These are phyloP conservation scores for Cordia subcordata DNA, from an alignment of 257 asterid species.

Conservation along the genomic window DNA sequence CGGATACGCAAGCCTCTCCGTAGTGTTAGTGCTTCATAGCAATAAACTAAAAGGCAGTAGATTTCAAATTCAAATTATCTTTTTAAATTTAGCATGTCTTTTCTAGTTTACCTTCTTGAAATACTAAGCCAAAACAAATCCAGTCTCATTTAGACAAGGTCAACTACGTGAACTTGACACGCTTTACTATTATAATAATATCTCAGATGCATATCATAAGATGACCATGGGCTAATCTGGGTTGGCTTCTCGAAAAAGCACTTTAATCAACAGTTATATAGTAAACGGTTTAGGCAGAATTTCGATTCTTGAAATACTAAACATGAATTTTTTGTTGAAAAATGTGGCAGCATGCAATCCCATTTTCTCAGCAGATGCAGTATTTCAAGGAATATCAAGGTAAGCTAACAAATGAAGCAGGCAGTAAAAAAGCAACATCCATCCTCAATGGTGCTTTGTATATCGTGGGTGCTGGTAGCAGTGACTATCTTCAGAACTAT, in stretches of 20 bases:
- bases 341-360: slow-evolving; percentile 68
- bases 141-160: too few relatives aligned
- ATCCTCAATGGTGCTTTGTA: slow-evolving; percentile 58
- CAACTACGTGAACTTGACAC: too few relatives aligned
- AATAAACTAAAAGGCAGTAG: too few relatives aligned
- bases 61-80: not conserved
- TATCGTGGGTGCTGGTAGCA: slow-evolving; percentile 63
- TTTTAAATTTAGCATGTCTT: not conserved
- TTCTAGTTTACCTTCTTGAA: not conserved
- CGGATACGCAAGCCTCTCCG: too few relatives aligned
- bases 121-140: too few relatives aligned
- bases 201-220: too few relatives aligned
- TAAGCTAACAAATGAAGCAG: slow-evolving; percentile 67
- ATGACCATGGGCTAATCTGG: too few relatives aligned
- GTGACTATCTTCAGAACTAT: slow-evolving; percentile 86
- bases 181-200: too few relatives aligned
- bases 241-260: too few relatives aligned
- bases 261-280: too few relatives aligned
- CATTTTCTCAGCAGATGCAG: slow-evolving; percentile 58
- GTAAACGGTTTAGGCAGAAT: too few relatives aligned
- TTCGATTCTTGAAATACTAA: not conserved
- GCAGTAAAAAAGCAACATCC: slow-evolving; percentile 42
- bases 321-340: not conserved
- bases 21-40: too few relatives aligned
- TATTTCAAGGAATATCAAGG: slow-evolving; percentile 72